A percentile compares a stretch with the other conserved stretches of the same genome.
These are phyloP conservation scores for Ophioceras dolichostomum DNA, from an alignment of 2,329 filamentous ascomycete species.

Conservation along the genomic window DNA sequence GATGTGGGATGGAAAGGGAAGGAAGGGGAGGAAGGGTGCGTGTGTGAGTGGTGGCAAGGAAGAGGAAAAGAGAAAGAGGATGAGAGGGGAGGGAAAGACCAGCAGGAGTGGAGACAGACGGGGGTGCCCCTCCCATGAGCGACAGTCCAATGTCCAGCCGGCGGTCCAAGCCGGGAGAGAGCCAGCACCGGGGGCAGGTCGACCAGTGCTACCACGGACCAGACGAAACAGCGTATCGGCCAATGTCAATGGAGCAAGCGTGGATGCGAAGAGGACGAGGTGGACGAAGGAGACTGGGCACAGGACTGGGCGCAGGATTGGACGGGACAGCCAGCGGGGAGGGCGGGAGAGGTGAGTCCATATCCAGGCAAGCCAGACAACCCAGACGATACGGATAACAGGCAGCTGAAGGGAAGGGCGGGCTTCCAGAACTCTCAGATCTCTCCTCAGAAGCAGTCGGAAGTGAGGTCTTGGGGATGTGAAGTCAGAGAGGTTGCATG, in stretches of 20 bases:
- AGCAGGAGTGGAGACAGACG: slow-evolving; percentile 7
- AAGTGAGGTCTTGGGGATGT: no score
- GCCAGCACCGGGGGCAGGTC: not conserved
- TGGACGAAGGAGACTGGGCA: no score
- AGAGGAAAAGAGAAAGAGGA: slow-evolving; percentile 11
- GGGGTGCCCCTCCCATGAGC: not conserved
- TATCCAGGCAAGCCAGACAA: no score
- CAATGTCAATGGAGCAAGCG: slow-evolving; percentile 19
- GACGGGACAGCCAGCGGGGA: no score
- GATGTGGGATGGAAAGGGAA: slow-evolving; percentile 14
- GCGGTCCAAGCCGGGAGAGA: slow-evolving; percentile 3
- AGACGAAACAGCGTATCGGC: slow-evolving; percentile 32
- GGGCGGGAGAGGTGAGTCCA: no score
- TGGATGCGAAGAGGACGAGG: no score
- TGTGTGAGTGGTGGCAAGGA: slow-evolving; percentile 4
- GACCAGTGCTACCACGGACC: slow-evolving; percentile 20
- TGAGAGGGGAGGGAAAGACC: slow-evolving; percentile 5
- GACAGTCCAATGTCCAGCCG: slow-evolving; percentile 11
- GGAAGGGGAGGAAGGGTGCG: slow-evolving; percentile 3
- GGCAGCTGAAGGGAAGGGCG: no score
- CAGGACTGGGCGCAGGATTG: no score
- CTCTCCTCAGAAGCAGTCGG: no score
- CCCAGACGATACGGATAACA: no score
- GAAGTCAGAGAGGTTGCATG: no score
- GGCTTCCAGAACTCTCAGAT: no score